phyloP scores from a whole-genome alignment of 805 yeast genomes.

The Yamadazyma sp. region DNA sequence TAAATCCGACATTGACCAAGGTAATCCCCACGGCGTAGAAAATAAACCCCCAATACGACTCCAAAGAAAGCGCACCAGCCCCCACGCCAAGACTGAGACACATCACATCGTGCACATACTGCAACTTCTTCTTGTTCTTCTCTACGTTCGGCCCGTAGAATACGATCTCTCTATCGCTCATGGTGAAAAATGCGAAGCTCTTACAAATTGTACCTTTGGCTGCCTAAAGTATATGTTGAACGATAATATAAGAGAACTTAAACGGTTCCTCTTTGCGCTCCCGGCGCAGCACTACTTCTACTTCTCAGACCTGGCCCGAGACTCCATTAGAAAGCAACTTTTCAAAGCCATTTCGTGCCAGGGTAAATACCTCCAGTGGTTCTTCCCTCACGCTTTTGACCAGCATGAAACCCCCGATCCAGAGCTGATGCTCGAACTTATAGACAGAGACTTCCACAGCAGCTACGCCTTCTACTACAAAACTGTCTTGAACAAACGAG shows the following conservation, averaged over 20 bases:
- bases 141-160: conserved; percentile 30
- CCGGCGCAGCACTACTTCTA: conserved; percentile 30
- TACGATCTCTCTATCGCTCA: conserved; percentile 15
- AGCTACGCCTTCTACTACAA: conserved; percentile 31
- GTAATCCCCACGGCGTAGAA: conserved; percentile 36
- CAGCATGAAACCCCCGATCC: conserved; percentile 4
- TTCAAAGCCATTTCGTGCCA: conserved; percentile 31
- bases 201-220: too few relatives aligned
- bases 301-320: conserved; percentile 25
- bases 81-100: conserved; percentile 40
- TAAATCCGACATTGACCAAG: conserved; percentile 30
- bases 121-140: conserved; percentile 27
- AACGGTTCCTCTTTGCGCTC: conserved; percentile 33
- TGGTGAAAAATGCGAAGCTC: conserved; percentile 7
- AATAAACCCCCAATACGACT: conserved; percentile 34
- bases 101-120: conserved; percentile 38
- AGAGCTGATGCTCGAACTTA: conserved; percentile 13
- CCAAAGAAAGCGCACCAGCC: conserved; percentile 41
- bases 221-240: not conserved
- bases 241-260: conserved; percentile 14
- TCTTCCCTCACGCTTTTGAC: conserved; percentile 31
- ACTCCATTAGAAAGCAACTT: conserved; percentile 29
- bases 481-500: conserved; percentile 15
- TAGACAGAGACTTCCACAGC: conserved; percentile 33
- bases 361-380: conserved; percentile 34